Conservation (phyloP, 2,329 filamentous ascomycete species). For the Sphaerulina musiva region DNA sequence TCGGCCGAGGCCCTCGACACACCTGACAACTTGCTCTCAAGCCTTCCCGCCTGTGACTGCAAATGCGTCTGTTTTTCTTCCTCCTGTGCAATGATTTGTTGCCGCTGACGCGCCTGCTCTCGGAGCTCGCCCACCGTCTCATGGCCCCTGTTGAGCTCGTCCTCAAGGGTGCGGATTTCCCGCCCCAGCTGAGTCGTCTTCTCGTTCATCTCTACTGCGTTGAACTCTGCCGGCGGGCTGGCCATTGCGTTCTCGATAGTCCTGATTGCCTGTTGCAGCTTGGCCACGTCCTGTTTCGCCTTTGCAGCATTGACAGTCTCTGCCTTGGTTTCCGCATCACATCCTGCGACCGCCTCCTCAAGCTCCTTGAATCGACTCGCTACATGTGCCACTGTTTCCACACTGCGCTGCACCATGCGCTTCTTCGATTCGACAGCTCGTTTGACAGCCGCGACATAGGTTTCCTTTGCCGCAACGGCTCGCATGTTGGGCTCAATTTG, state of each 20-base stretch:
- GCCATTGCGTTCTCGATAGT: conserved; percentile 57
- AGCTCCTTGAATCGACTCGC: conserved; percentile 34
- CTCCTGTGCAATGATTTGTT: conserved; percentile 37
- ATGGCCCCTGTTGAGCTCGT: conserved; percentile 40
- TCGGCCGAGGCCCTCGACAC: conserved; percentile 57
- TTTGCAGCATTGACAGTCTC: conserved; percentile 40
- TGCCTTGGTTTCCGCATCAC: conserved; percentile 35
- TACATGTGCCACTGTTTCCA: conserved; percentile 43
- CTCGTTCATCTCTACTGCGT: conserved; percentile 63
- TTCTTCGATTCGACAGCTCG: conserved; percentile 51
- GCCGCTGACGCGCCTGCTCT: conserved; percentile 34
- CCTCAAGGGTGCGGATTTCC: conserved; percentile 42
- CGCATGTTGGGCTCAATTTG: conserved; percentile 61
- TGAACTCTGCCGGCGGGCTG: conserved; percentile 60
- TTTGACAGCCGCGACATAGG: conserved; percentile 56
- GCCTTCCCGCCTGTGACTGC: conserved; percentile 68
- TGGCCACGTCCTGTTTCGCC: conserved; percentile 28
- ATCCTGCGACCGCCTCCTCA: conserved; percentile 33
- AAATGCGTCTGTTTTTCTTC: conserved; percentile 53
- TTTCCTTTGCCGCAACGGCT: conserved; percentile 62
- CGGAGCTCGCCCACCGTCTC: conserved; percentile 29
- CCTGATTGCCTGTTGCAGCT: conserved; percentile 48
- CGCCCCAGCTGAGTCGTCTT: conserved; percentile 57
- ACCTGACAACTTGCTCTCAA: conserved; percentile 58
- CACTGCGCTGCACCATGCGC: conserved; percentile 48